Percentiles rank a stretch among this genome's conserved stretches.
Conservation (phyloP, 768 basidiomycete species). For the Rhodosporidiobolus odoratus region DNA sequence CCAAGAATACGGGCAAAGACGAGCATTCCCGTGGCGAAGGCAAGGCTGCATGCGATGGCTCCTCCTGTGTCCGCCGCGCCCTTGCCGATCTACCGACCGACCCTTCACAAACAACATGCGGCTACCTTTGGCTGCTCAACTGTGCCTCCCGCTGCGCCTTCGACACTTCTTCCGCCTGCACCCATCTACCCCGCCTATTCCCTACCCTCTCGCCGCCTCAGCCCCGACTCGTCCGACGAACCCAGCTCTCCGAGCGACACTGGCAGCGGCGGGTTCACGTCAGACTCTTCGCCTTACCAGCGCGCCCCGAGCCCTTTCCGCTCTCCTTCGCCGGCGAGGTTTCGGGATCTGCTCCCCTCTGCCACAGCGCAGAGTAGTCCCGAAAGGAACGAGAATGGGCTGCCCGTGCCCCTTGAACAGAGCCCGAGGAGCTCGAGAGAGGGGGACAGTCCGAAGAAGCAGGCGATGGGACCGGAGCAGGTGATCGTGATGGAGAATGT, state of each 20-base stretch:
- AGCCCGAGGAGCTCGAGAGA: neutral
- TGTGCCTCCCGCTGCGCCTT: neutral
- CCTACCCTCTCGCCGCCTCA: neutral
- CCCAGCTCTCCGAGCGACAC: neutral
- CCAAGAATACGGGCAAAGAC: slow-evolving; percentile 14
- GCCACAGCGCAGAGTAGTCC: slow-evolving; percentile 18
- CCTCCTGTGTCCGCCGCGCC: neutral
- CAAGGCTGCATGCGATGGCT: neutral
- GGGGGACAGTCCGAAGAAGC: slow-evolving; percentile 16
- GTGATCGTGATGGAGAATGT: slow-evolving; percentile 25
- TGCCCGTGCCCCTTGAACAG: slow-evolving; percentile 4
- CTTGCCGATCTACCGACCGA: neutral
- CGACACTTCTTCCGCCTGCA: slow-evolving; percentile 9
- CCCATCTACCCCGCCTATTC: neutral
- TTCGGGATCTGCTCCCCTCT: slow-evolving; percentile 18
- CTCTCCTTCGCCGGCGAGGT: slow-evolving; percentile 22
- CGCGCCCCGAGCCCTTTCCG: slow-evolving; percentile 11
- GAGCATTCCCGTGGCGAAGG: neutral
- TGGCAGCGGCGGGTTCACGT: neutral
- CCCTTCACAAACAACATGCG: neutral
- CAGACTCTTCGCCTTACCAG: neutral
- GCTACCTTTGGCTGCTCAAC: neutral
- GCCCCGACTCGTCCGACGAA: slow-evolving; percentile 3
- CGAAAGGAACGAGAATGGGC: slow-evolving; percentile 14
- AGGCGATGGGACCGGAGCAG: slow-evolving; percentile 33